Evolutionary conservation across 345 rosid species (phyloP).

Genomic region (Sonneratia alba): DNA sequence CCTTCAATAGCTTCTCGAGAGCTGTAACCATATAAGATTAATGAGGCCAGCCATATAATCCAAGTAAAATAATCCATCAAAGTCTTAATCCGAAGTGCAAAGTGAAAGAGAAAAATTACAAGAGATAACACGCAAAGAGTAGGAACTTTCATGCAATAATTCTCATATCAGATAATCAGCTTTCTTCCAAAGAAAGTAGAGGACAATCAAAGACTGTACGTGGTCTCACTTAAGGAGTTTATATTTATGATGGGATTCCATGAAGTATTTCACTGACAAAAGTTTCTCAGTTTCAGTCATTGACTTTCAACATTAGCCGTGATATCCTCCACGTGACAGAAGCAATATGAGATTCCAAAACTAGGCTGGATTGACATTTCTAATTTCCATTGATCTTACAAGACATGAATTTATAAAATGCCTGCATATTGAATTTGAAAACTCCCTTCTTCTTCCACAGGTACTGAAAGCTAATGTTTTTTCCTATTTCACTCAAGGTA

Average conservation of each 20-base stretch:
- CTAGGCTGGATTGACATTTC: background rate
- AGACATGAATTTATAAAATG: background rate
- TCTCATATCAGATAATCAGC: background rate
- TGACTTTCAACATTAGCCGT: background rate
- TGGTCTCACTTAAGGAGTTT: background rate
- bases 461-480: too few species aligned
- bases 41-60: background rate
- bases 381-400: background rate
- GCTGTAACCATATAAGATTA: constrained; percentile 29
- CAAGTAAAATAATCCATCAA: background rate
- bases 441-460: background rate
- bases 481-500: background rate
- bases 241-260: background rate
- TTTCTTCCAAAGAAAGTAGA: background rate
- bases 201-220: background rate
- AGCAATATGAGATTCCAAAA: background rate
- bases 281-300: background rate
- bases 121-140: background rate
- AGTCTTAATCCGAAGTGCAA: background rate
- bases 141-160: background rate
- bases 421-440: background rate
- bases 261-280: background rate
- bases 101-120: background rate
- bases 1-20: constrained; percentile 56
- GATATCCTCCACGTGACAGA: background rate